phyloP scores from a whole-genome alignment of 2,329 filamentous ascomycete genomes.

The Trichoderma sp. region DNA sequence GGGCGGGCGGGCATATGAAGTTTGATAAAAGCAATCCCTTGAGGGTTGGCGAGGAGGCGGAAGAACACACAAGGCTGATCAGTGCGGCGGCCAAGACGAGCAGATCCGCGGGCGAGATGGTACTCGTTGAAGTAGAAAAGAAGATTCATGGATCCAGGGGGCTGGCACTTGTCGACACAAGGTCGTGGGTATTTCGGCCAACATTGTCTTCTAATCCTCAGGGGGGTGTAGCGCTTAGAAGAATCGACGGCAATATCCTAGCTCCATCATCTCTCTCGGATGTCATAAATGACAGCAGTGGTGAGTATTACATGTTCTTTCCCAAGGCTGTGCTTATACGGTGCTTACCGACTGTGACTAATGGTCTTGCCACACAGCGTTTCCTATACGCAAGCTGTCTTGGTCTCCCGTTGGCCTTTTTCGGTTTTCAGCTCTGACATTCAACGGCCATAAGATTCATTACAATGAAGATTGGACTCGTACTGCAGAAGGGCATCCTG shows the following conservation, averaged over 20 bases:
- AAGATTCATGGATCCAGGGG: conserved; percentile 55
- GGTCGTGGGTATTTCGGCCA: conserved; percentile 53
- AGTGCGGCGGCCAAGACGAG: conserved; percentile 58
- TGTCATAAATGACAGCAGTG: conserved; percentile 14
- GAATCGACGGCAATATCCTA: conserved; percentile 24
- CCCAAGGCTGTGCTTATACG: background rate
- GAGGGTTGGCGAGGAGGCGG: conserved; percentile 56
- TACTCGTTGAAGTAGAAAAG: conserved; percentile 66
- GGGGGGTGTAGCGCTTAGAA: background rate
- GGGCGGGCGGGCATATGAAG: conserved; percentile 63
- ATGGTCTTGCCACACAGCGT: conserved; percentile 1
- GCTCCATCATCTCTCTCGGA: conserved; percentile 33
- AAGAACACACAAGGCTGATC: conserved; percentile 58
- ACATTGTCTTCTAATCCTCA: conserved; percentile 32
- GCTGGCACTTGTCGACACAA: conserved; percentile 54
- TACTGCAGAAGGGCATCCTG: conserved; percentile 67
- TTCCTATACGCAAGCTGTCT: conserved; percentile 37
- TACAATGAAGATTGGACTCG: conserved; percentile 69
- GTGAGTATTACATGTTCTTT: conserved; percentile 26
- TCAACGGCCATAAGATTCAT: conserved; percentile 86
- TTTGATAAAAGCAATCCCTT: conserved; percentile 35
- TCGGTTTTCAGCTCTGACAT: conserved; percentile 80
- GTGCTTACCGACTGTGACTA: background rate
- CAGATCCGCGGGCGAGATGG: conserved; percentile 59
- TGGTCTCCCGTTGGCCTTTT: conserved; percentile 63